phyloP scores from a whole-genome alignment of 2,329 filamentous ascomycete species.

The Arthrobotrys sinensis region DNA sequence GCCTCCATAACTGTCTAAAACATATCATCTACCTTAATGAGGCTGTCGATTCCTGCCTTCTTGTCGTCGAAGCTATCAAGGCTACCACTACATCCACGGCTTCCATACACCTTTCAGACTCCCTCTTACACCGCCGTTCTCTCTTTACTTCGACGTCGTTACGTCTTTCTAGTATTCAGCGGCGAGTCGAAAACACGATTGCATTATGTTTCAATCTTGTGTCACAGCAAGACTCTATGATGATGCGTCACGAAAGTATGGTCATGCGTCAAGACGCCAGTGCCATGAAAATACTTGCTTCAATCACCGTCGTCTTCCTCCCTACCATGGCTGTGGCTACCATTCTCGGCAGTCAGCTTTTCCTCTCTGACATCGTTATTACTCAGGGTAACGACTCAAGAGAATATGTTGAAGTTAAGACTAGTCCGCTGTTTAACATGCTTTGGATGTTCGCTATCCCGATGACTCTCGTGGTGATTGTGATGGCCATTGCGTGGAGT shows the following conservation, averaged over 20 bases:
- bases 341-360: slow-evolving; percentile 63
- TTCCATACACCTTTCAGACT: slow-evolving; percentile 62
- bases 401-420: neutral
- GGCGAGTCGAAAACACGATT: slow-evolving; percentile 67
- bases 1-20: slow-evolving; percentile 63
- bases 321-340: slow-evolving; percentile 67
- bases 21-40: slow-evolving; percentile 62
- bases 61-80: slow-evolving; percentile 50
- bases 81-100: neutral
- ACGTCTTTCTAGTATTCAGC: slow-evolving; percentile 66
- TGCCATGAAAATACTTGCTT: slow-evolving; percentile 68
- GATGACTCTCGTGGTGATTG: slow-evolving; percentile 21
- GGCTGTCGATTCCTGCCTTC: slow-evolving; percentile 58
- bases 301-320: slow-evolving; percentile 67
- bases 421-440: slow-evolving; percentile 22
- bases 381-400: neutral
- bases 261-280: slow-evolving; percentile 65
- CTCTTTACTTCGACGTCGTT: slow-evolving; percentile 67
- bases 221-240: slow-evolving; percentile 67
- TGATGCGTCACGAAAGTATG: slow-evolving; percentile 64
- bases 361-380: neutral
- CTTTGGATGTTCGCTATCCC: slow-evolving; percentile 38
- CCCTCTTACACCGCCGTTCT: slow-evolving; percentile 65
- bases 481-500: slow-evolving; percentile 30
- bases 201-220: slow-evolving; percentile 67